A percentile compares a stretch with the other conserved stretches of the same genome.
These are phyloP conservation scores for Quercus tomentella DNA, from an alignment of 331 rosid genomes.

Conservation along the genomic window DNA sequence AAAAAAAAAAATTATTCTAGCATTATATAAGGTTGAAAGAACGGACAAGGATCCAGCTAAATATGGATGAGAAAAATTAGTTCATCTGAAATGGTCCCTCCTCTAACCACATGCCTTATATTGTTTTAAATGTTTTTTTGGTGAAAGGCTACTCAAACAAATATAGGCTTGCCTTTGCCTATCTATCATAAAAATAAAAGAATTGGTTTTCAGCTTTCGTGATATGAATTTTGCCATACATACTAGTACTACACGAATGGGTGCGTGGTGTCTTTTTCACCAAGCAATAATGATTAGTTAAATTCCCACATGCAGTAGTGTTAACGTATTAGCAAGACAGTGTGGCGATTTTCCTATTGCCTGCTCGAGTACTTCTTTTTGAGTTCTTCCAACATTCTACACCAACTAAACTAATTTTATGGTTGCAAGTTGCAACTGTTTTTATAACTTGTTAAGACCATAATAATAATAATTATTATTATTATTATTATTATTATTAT, in stretches of 20 bases:
- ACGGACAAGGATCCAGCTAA: slow-evolving; percentile 17
- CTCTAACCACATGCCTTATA: slow-evolving; percentile 24
- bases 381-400: too few species aligned
- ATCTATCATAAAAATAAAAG: background rate
- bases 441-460: too few species aligned
- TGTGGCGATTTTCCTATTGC: too few species aligned
- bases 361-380: too few species aligned
- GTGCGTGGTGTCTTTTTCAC: slow-evolving; percentile 16
- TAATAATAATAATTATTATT: too few species aligned
- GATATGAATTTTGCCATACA: background rate
- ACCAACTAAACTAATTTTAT: too few species aligned
- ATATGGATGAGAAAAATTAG: slow-evolving; percentile 7
- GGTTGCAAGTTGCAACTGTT: too few species aligned
- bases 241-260: slow-evolving; percentile 23
- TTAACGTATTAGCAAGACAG: too few species aligned
- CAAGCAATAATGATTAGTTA: slow-evolving; percentile 5
- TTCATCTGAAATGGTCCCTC: slow-evolving; percentile 19
- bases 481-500: too few species aligned
- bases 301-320: background rate
- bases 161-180: background rate
- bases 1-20: background rate
- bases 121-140: background rate
- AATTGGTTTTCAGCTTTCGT: background rate
- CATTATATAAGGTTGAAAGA: background rate
- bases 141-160: slow-evolving; percentile 20